Percentiles rank a stretch among this genome's conserved stretches.
These are phyloP conservation scores for Melanogaster broomeanus DNA, from an alignment of 768 basidiomycete genomes.

Conservation along the genomic window DNA sequence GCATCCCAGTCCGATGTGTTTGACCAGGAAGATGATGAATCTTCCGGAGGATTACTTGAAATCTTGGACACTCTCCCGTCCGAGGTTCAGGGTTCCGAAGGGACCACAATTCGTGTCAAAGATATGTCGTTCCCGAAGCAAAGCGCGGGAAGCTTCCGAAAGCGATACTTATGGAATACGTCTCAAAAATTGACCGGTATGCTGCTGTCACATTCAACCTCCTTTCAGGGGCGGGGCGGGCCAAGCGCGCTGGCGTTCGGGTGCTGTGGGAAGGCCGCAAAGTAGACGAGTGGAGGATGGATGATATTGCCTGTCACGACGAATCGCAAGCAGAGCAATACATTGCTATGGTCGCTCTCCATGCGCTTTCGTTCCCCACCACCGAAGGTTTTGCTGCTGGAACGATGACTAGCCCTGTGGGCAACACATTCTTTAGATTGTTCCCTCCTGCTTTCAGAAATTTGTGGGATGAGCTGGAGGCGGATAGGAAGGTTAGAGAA, in stretches of 20 bases:
- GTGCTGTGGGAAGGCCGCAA: slow-evolving; percentile 73
- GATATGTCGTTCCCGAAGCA: slow-evolving; percentile 85
- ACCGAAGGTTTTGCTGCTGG: slow-evolving; percentile 65
- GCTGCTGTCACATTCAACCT: slow-evolving; percentile 69
- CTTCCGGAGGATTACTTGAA: slow-evolving; percentile 65
- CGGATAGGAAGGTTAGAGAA: slow-evolving; percentile 55
- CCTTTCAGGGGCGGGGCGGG: slow-evolving; percentile 73
- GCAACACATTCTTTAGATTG: slow-evolving; percentile 68
- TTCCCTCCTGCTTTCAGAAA: slow-evolving; percentile 85
- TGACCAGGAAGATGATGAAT: slow-evolving; percentile 51
- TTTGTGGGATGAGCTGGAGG: slow-evolving; percentile 90
- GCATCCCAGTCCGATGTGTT: slow-evolving; percentile 45
- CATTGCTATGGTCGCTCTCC: slow-evolving; percentile 82
- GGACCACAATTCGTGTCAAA: slow-evolving; percentile 53
- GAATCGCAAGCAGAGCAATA: slow-evolving; percentile 87
- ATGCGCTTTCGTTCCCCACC: slow-evolving; percentile 67
- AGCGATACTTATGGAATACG: slow-evolving; percentile 63
- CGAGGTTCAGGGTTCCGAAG: slow-evolving; percentile 56
- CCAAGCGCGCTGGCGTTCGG: slow-evolving; percentile 67
- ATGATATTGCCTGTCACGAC: slow-evolving; percentile 78
- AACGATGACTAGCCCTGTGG: slow-evolving; percentile 44
- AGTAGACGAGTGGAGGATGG: slow-evolving; percentile 76
- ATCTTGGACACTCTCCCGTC: slow-evolving; percentile 67
- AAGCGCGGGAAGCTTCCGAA: slow-evolving; percentile 82
- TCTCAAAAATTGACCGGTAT: slow-evolving; percentile 69